Percentiles rank a stretch among this genome's conserved stretches.
These are phyloP conservation scores for Filobasidium floriforme DNA, from an alignment of 768 basidiomycete species.

Conservation along the genomic window DNA sequence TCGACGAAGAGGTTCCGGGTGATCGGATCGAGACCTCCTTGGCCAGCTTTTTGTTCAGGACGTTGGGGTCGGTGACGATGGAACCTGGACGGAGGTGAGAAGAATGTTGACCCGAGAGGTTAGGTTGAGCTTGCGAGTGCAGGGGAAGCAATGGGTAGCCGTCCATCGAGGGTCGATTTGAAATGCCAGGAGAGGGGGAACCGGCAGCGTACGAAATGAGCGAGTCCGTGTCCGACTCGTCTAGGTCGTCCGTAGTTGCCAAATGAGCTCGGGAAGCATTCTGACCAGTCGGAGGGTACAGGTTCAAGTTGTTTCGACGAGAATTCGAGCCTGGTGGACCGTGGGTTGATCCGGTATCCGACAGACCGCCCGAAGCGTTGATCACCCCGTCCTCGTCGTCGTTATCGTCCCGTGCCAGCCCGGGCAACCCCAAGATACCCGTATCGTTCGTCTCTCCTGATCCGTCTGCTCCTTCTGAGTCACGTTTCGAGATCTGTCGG, in stretches of 20 bases:
- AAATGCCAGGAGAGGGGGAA: slow-evolving; percentile 7
- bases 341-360: slow-evolving; percentile 9
- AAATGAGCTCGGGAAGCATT: neutral
- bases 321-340: neutral
- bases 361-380: slow-evolving; percentile 17
- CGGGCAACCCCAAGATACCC: neutral
- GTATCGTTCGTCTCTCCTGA: neutral
- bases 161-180: neutral
- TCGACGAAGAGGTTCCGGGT: neutral
- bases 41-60: neutral
- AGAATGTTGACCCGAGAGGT: neutral
- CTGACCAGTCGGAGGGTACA: neutral
- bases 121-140: neutral
- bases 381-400: slow-evolving; percentile 15
- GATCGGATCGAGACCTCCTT: slow-evolving; percentile 13
- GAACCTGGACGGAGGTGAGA: neutral
- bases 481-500: slow-evolving; percentile 31
- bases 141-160: slow-evolving; percentile 11
- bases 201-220: slow-evolving; percentile 9
- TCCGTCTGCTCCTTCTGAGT: neutral
- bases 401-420: slow-evolving; percentile 1
- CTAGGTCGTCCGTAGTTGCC: neutral
- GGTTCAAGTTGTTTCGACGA: no score
- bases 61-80: neutral
- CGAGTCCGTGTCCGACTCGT: slow-evolving; percentile 13